A percentile compares a stretch with the other conserved stretches of the same genome.
These are phyloP conservation scores for Dittrichia graveolens DNA, from an alignment of 129 eudicot genomes.

Conservation along the genomic window DNA sequence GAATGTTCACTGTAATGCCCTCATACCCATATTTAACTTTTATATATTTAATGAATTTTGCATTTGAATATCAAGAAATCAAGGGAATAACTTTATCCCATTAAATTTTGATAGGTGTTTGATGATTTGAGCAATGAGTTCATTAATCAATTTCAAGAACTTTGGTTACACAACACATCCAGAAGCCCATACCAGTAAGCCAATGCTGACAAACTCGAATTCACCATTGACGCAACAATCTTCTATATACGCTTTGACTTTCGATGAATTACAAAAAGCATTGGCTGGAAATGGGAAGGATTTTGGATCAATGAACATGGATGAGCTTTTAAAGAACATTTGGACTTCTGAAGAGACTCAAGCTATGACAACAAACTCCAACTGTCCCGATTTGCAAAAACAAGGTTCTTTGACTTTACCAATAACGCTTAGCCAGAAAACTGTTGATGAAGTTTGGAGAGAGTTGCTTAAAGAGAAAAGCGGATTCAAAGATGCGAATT, in stretches of 20 bases:
- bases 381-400: conserved; percentile 50
- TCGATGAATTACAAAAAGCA: conserved; percentile 70
- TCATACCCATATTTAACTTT: conserved; percentile 9
- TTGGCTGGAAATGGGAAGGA: conserved; percentile 59
- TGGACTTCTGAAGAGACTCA: conserved; percentile 81
- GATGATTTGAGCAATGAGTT: conserved; percentile 48
- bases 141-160: conserved; percentile 58
- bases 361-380: conserved; percentile 42
- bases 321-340: conserved; percentile 69
- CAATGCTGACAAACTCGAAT: conserved; percentile 38
- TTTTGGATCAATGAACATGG: conserved; percentile 87
- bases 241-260: conserved; percentile 58
- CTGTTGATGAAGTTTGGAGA: conserved; percentile 84
- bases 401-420: conserved; percentile 75
- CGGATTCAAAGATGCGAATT: conserved; percentile 41
- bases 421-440: conserved; percentile 71
- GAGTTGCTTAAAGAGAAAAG: conserved; percentile 52
- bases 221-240: conserved; percentile 47
- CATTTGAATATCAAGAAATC: conserved; percentile 18
- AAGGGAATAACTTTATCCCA: conserved; percentile 17
- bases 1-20: neutral
- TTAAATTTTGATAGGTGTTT: conserved; percentile 21
- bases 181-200: conserved; percentile 35
- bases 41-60: conserved; percentile 14
- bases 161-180: conserved; percentile 38